These are phyloP conservation scores for Xylariaceae sp. DNA, from an alignment of 2,329 filamentous ascomycete genomes.

Conservation along the genomic window DNA sequence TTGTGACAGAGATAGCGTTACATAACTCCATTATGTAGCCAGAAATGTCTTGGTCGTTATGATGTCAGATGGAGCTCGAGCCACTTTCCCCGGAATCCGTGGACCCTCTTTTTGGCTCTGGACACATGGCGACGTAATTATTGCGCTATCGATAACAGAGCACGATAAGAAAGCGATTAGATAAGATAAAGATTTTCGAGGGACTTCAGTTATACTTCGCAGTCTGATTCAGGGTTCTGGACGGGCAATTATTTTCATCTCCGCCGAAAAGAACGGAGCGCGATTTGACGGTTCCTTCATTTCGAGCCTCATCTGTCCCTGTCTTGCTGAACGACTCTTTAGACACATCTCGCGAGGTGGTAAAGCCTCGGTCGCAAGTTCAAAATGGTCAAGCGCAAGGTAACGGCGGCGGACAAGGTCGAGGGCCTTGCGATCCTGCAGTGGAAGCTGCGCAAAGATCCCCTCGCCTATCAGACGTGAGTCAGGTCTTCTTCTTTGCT, in stretches of 20 bases:
- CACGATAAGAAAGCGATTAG: slow-evolving; percentile 9
- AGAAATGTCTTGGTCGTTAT: not conserved
- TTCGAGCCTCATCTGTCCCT: not conserved
- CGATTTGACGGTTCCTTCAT: not conserved
- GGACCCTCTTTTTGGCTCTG: no score
- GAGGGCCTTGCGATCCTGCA: slow-evolving; percentile 19
- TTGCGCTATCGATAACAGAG: not conserved
- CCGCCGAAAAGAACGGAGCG: not conserved
- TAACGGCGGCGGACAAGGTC: slow-evolving; percentile 18
- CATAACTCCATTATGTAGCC: not conserved
- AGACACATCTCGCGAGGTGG: not conserved
- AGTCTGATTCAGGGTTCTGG: not conserved
- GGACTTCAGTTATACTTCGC: not conserved
- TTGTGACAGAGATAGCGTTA: not conserved
- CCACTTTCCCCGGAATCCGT: no score
- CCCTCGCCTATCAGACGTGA: slow-evolving; percentile 19
- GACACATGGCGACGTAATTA: not conserved
- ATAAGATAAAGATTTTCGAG: slow-evolving; percentile 21
- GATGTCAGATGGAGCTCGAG: no score
- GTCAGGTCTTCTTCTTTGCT: not conserved
- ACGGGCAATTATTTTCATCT: not conserved
- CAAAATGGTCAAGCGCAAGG: slow-evolving; percentile 19
- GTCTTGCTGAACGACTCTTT: not conserved
- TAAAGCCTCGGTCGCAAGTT: not conserved
- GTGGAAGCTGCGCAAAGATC: slow-evolving; percentile 21